These are phyloP conservation scores for Stevia rebaudiana DNA, from an alignment of 140 eudicot species.

Conservation along the genomic window DNA sequence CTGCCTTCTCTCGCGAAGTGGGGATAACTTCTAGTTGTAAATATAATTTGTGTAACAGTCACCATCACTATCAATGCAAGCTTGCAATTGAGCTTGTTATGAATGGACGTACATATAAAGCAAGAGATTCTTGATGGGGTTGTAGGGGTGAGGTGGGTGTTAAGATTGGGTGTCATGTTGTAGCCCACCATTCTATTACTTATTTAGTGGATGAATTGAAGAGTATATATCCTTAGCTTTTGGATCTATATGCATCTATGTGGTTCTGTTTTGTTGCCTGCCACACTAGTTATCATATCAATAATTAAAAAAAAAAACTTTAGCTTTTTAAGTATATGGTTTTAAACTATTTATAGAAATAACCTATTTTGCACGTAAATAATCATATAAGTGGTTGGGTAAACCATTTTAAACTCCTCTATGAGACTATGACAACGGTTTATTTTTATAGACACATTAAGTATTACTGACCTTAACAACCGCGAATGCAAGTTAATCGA, in stretches of 20 bases:
- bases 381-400: too few species aligned
- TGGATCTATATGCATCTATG: constrained; percentile 20
- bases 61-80: constrained; percentile 26
- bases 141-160: constrained; percentile 13
- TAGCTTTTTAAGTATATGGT: not conserved
- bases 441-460: too few species aligned
- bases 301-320: too few species aligned
- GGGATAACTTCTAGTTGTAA: too few species aligned
- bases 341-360: not conserved
- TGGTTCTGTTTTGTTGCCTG: constrained; percentile 3
- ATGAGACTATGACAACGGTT: not conserved
- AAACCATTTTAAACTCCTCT: not conserved
- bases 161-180: not conserved
- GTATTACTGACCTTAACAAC: too few species aligned
- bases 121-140: constrained; percentile 27
- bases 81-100: constrained; percentile 30
- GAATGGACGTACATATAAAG: constrained; percentile 24
- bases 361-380: not conserved
- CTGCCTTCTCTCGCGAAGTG: too few species aligned
- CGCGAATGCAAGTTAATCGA: too few species aligned
- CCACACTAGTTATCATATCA: constrained; percentile 12
- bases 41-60: constrained; percentile 31
- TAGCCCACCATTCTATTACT: constrained; percentile 25
- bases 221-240: constrained; percentile 29
- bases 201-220: constrained; percentile 16